Evolutionary conservation across 139 green algal species (phyloP), one percentile per base, ranked within the genome.

Genomic region (Haematococcus sp.): DNA sequence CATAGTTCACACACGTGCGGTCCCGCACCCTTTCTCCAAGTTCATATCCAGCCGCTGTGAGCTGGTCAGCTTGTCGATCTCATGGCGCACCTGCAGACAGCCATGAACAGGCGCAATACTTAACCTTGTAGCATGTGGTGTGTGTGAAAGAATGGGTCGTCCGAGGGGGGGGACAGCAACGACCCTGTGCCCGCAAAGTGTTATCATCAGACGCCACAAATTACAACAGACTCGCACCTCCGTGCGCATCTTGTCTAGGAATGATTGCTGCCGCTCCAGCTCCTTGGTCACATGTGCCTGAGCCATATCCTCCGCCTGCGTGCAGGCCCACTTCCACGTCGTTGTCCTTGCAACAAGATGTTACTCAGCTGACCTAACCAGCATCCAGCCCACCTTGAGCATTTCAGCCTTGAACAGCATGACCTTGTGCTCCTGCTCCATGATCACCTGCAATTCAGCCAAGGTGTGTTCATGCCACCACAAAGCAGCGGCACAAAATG

Each of bases 31-130:
- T 69, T 97, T 97, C 59, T 98, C 94, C 49, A 98, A 70, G 81
- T 98, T 98, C 5, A 98, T 73, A 71, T 98, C 94, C 16, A 98
- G 81, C 17, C 93, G 81, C 81, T 98, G 94, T 59, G 86, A 93
- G 4, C 94, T 85, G 27, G 83, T 96, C 7, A 98, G 84, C 76
- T 98, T 98, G 83, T 98, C 94, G 2, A 98, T 90, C 64, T 98
- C 94, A 75, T 97, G 94, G 40, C 40, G 40, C 40, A 49, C 63
- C 91, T 95, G 84, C 30, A 70, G 4, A 3, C 30, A 31, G 35
- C 40, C 7, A 11, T 11, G 7, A 49, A 19, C 40, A 49, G 40
- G 7, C 11, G 7, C 40, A 49, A n/a, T n/a, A n/a, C n/a, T n/a
- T n/a, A n/a, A n/a, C n/a, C n/a, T n/a, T n/a, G n/a, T n/a, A n/a